Base-by-base conservation (phyloP, 805 yeast species). In the Cyberlindnera subsufficiens region DNA sequence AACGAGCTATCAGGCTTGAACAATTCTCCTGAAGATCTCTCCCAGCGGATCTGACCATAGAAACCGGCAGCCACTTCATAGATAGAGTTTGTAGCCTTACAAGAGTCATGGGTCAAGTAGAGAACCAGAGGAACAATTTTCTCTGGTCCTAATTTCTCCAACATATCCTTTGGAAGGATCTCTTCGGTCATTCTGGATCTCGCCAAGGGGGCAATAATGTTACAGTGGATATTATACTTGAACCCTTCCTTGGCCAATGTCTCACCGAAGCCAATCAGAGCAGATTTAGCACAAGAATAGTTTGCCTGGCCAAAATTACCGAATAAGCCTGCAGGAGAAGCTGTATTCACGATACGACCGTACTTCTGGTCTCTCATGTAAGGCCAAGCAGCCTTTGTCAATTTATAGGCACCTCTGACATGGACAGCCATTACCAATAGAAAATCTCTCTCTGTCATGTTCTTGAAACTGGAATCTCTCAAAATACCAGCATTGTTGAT, bases 241-340 rank as follows among this genome's bases (percentile, higher is more conserved):
- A 64, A 76, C 52, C 99, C 99, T 67, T 91, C 99, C 68, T 88
- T 90, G 20, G 97, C 96, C 59, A 90, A 76, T 8, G 97, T 89
- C 66, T 91, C 96, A 37, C 95, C 84, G 55, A 91, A 78, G 10
- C 97, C 98, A 43, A 91, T 86, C 41, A 89, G 69, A 15, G 86
- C 98, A 49, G 86, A 69, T 65, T 91, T 91, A 18, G 96, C 97
- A 25, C 96, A 90, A 1, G 96, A 81, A 67, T 91, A 91, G 68
- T 91, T 91, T 33, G 96, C 79, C 68, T 91, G 99, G 39, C 99
- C 99, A 67, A 90, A 91, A 68, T 89, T 89, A 49, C 99, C 99
- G 63, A 84, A 91, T 51, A 91, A 73, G 18, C 99, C 99, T 30
- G 98, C 98, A 4, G 98, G 96, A 4, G 96, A 89, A 22, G 96